These are phyloP conservation scores for Penicillium steckii DNA, from an alignment of 495 filamentous ascomycete species.

Conservation along the genomic window DNA sequence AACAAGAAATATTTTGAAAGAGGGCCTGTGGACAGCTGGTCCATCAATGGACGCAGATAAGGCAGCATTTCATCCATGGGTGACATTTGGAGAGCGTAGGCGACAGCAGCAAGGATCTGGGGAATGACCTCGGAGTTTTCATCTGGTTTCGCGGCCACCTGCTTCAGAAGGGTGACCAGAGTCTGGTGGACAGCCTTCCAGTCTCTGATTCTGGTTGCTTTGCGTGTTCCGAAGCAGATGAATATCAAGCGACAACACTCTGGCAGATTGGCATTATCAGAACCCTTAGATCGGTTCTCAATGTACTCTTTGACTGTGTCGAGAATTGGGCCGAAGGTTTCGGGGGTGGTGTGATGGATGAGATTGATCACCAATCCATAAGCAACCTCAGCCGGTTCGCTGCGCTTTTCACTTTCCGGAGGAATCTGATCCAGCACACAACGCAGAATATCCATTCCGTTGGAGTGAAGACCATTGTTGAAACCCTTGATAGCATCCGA, in stretches of 20 bases:
- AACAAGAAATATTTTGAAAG: constrained; percentile 70
- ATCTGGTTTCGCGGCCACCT: constrained; percentile 36
- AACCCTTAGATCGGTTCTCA: constrained; percentile 28
- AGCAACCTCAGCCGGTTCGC: constrained; percentile 57
- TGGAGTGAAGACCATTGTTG: constrained; percentile 76
- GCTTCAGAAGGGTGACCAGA: constrained; percentile 54
- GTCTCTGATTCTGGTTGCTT: constrained; percentile 67
- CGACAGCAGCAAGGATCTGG: constrained; percentile 58
- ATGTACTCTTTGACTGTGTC: constrained; percentile 55
- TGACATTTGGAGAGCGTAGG: constrained; percentile 70
- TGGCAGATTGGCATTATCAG: constrained; percentile 41
- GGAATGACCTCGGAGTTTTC: constrained; percentile 48
- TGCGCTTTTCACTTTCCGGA: constrained; percentile 46
- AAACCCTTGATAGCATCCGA: constrained; percentile 84
- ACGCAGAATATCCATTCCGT: constrained; percentile 65
- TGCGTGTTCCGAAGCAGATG: constrained; percentile 67
- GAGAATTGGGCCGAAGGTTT: constrained; percentile 60
- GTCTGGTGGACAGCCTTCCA: constrained; percentile 67
- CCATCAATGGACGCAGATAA: constrained; percentile 59
- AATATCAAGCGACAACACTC: constrained; percentile 65
- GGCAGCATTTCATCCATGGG: constrained; percentile 79
- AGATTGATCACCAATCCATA: constrained; percentile 73
- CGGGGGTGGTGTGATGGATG: constrained; percentile 75
- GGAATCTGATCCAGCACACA: constrained; percentile 56
- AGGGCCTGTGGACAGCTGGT: constrained; percentile 58